Evolutionary conservation across 805 yeast genomes (phyloP), one percentile per base, ranked within the genome.

Genomic region (Blastobotrys parvus): DNA sequence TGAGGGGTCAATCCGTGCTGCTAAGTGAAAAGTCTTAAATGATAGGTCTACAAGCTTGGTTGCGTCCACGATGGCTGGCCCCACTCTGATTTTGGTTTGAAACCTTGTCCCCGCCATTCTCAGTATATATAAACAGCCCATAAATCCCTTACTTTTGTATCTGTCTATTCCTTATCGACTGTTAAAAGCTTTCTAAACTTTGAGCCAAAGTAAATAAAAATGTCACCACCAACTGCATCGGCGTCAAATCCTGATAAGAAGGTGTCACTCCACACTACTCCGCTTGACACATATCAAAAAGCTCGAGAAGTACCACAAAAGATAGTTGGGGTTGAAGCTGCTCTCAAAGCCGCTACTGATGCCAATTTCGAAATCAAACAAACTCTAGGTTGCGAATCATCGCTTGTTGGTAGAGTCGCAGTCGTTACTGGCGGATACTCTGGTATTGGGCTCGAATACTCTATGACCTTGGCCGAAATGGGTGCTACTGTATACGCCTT

Each of bases 361-460:
- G 53, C 58, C 20, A 36, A 41, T 13, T 49, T 43, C 35, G 51
- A 46, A 30, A 52, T 50, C 39, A 43, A 47, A 41, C 46, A 56
- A 10, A 44, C 50, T 17, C 52, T 69, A 32, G 50, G 59, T 31
- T 54, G 57, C 18, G 62, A 68, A 50, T 70, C 70, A 51, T 63
- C 72, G n/a, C 60, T 69, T 38, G 57, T 58, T 50, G 70, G 65
- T 23, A 65, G 64, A 47, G 70, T 66, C 16, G 70, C 70, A 3
- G 55, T 68, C 15, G 68, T 69, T 29, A 69, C 74, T 2, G 74
- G 74, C 6, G 70, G 70, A 13, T 60, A 68, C 44, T 56, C 63
- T 15, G 74, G 74, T 3, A 65, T 69, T 42, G 74, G 74, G 10
- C 60, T 59, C 43, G 69, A 69, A 35, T 65, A 68, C 35, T 65